phyloP scores from a whole-genome alignment of 257 asterid species.

The Solanum habrochaites region DNA sequence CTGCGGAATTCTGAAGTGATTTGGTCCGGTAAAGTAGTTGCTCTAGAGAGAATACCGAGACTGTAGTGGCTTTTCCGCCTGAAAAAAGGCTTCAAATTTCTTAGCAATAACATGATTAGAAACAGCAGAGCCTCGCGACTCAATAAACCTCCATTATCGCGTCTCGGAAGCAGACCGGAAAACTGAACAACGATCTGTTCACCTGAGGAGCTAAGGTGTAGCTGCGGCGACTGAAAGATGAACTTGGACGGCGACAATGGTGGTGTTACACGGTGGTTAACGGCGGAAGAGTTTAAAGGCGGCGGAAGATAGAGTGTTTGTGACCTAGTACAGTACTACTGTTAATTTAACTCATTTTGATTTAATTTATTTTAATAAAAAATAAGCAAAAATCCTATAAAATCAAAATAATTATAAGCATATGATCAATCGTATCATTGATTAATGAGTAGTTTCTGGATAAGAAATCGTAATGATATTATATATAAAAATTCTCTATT shows the following conservation, averaged over 20 bases:
- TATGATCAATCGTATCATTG: no score
- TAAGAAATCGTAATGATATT: no score
- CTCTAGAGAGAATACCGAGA: neutral
- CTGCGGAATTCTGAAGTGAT: neutral
- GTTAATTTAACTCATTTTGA: neutral
- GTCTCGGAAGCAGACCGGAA: no score
- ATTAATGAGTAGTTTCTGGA: rapidly evolving
- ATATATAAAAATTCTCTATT: no score
- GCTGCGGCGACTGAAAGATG: neutral
- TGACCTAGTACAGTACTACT: neutral
- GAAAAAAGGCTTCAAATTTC: neutral
- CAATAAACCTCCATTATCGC: neutral
- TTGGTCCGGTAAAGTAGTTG: neutral
- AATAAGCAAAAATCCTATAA: neutral
- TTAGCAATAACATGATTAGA: neutral
- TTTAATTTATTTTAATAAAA: no score
- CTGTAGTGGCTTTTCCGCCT: neutral
- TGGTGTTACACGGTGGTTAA: neutral
- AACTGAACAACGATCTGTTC: neutral
- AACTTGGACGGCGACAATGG: neutral
- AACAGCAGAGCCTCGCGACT: neutral
- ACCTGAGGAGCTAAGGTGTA: neutral
- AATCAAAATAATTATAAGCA: no score
- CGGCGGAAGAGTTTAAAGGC: neutral
- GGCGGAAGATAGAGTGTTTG: neutral